A percentile compares a stretch with the other conserved stretches of the same genome.
Conservation (phyloP, 129 eudicot species). For the Glebionis coronaria region DNA sequence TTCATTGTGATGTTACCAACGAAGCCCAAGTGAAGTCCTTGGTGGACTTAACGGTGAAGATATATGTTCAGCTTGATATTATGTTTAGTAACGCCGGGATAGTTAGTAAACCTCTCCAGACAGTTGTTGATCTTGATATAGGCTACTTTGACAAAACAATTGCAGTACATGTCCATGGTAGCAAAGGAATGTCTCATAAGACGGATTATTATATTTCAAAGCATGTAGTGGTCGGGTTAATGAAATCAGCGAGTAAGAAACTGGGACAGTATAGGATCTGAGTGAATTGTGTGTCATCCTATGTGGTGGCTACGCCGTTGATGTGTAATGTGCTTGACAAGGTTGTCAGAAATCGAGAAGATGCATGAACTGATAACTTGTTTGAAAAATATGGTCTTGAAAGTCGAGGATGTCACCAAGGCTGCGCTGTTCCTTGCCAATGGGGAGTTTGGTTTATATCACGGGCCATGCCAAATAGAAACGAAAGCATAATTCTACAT, state of each 20-base stretch:
- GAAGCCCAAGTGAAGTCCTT: conserved; percentile 28
- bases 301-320: conserved; percentile 27
- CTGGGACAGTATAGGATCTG: conserved; percentile 18
- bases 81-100: too few relatives aligned
- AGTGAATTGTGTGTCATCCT: conserved; percentile 17
- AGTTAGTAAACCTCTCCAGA: conserved; percentile 6
- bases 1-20: conserved; percentile 45
- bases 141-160: conserved; percentile 3
- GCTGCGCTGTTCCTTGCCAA: conserved; percentile 32
- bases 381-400: conserved; percentile 27
- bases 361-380: not conserved
- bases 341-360: conserved; percentile 21
- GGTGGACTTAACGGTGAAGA: conserved; percentile 24
- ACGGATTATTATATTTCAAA: conserved; percentile 37
- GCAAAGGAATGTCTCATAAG: not conserved
- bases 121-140: conserved; percentile 17
- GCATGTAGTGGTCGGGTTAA: conserved; percentile 32
- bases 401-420: conserved; percentile 26
- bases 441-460: conserved; percentile 24
- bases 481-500: too few relatives aligned
- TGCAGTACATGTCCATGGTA: conserved; percentile 20
- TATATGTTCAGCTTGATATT: conserved; percentile 27
- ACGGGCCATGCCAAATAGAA: conserved; percentile 31
- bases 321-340: not conserved
- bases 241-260: conserved; percentile 30